phyloP scores from a whole-genome alignment of 2,329 filamentous ascomycete genomes.

The Daldinia eschscholtzii region DNA sequence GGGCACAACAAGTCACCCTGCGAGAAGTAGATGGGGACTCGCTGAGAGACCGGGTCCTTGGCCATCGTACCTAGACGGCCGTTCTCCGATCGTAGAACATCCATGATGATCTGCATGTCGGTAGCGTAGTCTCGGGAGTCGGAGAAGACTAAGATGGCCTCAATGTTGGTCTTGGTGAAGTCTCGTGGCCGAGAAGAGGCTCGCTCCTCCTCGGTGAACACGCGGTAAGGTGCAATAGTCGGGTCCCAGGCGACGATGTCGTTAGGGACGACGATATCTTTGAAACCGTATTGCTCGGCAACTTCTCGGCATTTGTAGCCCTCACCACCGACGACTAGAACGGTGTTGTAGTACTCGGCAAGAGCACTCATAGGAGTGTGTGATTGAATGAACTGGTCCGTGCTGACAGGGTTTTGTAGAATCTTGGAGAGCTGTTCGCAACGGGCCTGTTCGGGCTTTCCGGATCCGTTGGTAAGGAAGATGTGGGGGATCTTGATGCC shows the following conservation, averaged over 20 bases:
- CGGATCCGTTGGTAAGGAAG: conserved; percentile 80
- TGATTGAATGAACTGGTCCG: conserved; percentile 81
- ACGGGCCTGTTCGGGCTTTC: conserved; percentile 75
- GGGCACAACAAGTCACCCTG: conserved; percentile 67
- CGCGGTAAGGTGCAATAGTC: conserved; percentile 75
- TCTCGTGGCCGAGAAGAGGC: conserved; percentile 76
- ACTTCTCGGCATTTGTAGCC: conserved; percentile 80
- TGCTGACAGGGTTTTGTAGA: conserved; percentile 72
- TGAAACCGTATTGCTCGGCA: conserved; percentile 79
- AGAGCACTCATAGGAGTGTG: conserved; percentile 83
- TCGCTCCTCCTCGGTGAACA: conserved; percentile 76
- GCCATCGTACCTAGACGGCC: conserved; percentile 74
- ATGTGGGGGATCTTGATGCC: conserved; percentile 83
- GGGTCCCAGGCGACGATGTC: conserved; percentile 79
- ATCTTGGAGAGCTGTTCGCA: conserved; percentile 76
- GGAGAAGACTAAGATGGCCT: conserved; percentile 81
- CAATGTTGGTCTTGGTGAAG: conserved; percentile 78
- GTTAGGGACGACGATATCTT: conserved; percentile 79
- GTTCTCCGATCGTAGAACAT: conserved; percentile 76
- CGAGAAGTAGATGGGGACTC: conserved; percentile 78
- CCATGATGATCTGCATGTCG: conserved; percentile 82
- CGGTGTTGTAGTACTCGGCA: conserved; percentile 81
- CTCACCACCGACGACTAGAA: conserved; percentile 81
- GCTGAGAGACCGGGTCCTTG: conserved; percentile 73
- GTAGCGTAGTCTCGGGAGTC: conserved; percentile 81